Evolutionary conservation across 805 yeast genomes (phyloP).

Genomic region (Saccharomycopsis sp.): DNA sequence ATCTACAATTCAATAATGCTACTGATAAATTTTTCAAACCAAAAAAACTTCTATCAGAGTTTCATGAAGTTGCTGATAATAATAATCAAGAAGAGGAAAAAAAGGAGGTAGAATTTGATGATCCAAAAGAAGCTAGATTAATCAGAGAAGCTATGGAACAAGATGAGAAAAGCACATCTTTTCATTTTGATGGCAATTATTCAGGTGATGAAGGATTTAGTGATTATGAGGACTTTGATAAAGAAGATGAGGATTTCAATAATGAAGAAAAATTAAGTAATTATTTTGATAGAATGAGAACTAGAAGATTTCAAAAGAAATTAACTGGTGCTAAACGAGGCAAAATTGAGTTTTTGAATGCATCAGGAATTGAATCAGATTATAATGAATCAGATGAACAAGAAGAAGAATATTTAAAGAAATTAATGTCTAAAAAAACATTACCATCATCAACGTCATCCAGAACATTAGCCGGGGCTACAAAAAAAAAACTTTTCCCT

Average conservation of each 20-base stretch:
- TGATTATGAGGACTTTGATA: conserved; percentile 4
- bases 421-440: conserved; percentile 2
- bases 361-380: background rate
- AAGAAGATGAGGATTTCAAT: background rate
- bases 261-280: conserved; percentile 6
- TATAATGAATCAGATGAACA: conserved; percentile 6
- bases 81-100: background rate
- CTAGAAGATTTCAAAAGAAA: conserved; percentile 3
- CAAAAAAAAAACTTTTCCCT: background rate
- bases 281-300: conserved; percentile 7
- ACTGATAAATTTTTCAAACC: conserved; percentile 1
- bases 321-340: background rate
- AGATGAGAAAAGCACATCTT: conserved; percentile 1
- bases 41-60: conserved; percentile 2
- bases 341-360: background rate
- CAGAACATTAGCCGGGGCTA: background rate
- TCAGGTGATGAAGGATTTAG: conserved; percentile 12
- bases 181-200: conserved; percentile 6
- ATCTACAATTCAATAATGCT: no score
- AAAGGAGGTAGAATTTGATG: conserved; percentile 2
- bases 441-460: no score
- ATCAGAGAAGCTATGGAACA: conserved; percentile 8
- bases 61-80: background rate
- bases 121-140: conserved; percentile 5
- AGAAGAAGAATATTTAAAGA: conserved; percentile 13